These are phyloP conservation scores for Aureobasidium sp. DNA, from an alignment of 2,329 filamentous ascomycete genomes.

Conservation along the genomic window DNA sequence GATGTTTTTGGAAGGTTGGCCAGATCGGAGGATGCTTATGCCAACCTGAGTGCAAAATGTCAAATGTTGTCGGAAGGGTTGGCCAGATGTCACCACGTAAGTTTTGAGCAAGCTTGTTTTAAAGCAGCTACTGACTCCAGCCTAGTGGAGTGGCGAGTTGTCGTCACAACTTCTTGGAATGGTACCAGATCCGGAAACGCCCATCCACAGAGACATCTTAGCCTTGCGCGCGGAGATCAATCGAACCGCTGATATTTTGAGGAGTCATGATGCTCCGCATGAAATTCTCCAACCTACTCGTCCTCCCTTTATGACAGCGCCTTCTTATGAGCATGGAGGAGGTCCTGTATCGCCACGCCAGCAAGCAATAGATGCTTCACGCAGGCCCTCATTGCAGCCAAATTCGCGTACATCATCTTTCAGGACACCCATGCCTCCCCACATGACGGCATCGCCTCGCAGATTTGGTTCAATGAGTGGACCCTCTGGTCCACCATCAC, in stretches of 20 bases:
- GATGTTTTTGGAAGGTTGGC: constrained; percentile 70
- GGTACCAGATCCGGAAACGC: constrained; percentile 67
- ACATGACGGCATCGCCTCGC: constrained; percentile 69
- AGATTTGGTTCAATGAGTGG: constrained; percentile 81
- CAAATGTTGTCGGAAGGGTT: constrained; percentile 77
- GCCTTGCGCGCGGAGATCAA: constrained; percentile 58
- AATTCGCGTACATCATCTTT: constrained; percentile 59
- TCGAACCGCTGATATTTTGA: constrained; percentile 53
- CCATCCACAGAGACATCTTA: constrained; percentile 66
- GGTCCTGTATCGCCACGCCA: constrained; percentile 21
- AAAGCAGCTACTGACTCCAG: not conserved
- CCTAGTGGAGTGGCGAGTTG: constrained; percentile 77
- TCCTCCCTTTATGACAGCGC: constrained; percentile 54
- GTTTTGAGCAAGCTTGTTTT: not conserved
- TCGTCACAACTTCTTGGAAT: constrained; percentile 67
- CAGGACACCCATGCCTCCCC: constrained; percentile 72
- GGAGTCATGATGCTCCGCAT: constrained; percentile 52
- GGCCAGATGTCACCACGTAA: constrained; percentile 51
- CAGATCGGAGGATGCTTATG: constrained; percentile 75
- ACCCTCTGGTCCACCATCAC: constrained; percentile 55
- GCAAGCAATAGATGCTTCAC: constrained; percentile 64
- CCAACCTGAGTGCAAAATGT: constrained; percentile 72
- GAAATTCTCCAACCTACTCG: constrained; percentile 60
- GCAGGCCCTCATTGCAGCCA: constrained; percentile 61
- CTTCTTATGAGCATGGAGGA: constrained; percentile 47